Evolutionary conservation across 495 filamentous ascomycete species (phyloP).

Genomic region (Penicillium subrubescens): DNA sequence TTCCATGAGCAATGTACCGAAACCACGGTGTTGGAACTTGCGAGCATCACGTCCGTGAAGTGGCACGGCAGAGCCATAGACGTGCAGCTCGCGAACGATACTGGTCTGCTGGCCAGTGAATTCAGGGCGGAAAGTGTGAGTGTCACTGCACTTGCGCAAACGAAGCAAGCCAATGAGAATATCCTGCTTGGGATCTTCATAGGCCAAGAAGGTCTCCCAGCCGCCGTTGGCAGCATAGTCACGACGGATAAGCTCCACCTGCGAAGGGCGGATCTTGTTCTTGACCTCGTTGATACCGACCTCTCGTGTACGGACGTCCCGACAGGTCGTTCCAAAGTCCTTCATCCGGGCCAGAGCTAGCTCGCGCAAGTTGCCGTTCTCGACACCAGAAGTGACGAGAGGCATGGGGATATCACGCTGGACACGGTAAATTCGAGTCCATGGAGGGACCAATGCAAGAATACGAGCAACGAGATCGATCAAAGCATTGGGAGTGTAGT

Average conservation of each 20-base stretch:
- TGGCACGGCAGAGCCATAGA: constrained; percentile 94
- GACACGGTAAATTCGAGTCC: constrained; percentile 98
- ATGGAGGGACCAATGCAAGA: constrained; percentile 89
- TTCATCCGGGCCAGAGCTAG: constrained; percentile 94
- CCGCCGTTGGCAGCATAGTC: constrained; percentile 95
- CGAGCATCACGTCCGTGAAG: constrained; percentile 89
- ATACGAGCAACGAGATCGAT: constrained; percentile 96
- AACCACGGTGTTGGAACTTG: constrained; percentile 98
- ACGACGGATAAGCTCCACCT: constrained; percentile 93
- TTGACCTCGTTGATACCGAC: constrained; percentile 99
- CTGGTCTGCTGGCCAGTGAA: constrained; percentile 84
- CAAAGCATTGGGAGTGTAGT: constrained; percentile 95
- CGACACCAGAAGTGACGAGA: constrained; percentile 91
- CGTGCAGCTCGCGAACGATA: constrained; percentile 91
- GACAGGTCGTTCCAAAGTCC: constrained; percentile 95
- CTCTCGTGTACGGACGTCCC: constrained; percentile 96
- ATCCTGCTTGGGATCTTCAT: constrained; percentile 98
- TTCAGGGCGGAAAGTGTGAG: constrained; percentile 89
- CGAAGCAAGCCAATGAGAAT: constrained; percentile 92
- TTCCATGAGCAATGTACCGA: constrained; percentile 95
- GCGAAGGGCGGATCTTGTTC: constrained; percentile 93
- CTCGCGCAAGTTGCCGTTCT: constrained; percentile 96
- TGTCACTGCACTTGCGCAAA: constrained; percentile 83
- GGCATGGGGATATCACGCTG: constrained; percentile 99
- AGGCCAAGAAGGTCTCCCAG: constrained; percentile 98